Evolutionary conservation across 129 eudicot genomes (phyloP).

Genomic region (Ambrosia artemisiifolia): DNA sequence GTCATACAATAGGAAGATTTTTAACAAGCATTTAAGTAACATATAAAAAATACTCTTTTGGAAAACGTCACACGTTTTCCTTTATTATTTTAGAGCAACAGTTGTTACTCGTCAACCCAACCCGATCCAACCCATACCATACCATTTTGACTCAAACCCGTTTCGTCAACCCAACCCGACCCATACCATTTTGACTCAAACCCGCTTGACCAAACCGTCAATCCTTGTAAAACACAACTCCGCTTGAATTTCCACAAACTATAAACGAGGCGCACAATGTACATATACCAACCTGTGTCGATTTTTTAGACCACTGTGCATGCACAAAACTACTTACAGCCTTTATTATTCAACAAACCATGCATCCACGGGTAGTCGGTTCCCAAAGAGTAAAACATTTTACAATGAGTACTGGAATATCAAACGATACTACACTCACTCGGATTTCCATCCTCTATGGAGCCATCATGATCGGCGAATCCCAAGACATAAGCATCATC

Average conservation of each 20-base stretch:
- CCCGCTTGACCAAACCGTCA: background rate
- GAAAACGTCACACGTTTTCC: too few species aligned
- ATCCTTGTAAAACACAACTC: background rate
- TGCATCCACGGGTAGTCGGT: background rate
- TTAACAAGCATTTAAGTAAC: too few species aligned
- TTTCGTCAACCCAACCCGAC: background rate
- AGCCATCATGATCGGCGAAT: constrained; percentile 23
- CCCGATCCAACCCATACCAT: background rate
- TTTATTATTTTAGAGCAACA: too few species aligned
- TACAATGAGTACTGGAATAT: constrained; percentile 3
- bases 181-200: background rate
- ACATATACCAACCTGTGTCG: background rate
- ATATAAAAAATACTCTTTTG: too few species aligned
- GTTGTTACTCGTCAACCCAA: background rate
- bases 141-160: background rate
- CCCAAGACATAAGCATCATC: constrained; percentile 30
- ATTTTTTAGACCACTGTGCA: background rate
- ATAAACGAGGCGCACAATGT: background rate
- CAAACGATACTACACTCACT: constrained; percentile 53
- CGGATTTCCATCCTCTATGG: constrained; percentile 49
- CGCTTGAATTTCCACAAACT: background rate
- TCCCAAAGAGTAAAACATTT: background rate
- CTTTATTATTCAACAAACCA: background rate
- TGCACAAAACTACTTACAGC: background rate
- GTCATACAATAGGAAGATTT: too few species aligned